Evolutionary conservation across 2,329 filamentous ascomycete species (phyloP), one percentile per base, ranked within the genome.

Genomic region (Tricladium varicosporioides): DNA sequence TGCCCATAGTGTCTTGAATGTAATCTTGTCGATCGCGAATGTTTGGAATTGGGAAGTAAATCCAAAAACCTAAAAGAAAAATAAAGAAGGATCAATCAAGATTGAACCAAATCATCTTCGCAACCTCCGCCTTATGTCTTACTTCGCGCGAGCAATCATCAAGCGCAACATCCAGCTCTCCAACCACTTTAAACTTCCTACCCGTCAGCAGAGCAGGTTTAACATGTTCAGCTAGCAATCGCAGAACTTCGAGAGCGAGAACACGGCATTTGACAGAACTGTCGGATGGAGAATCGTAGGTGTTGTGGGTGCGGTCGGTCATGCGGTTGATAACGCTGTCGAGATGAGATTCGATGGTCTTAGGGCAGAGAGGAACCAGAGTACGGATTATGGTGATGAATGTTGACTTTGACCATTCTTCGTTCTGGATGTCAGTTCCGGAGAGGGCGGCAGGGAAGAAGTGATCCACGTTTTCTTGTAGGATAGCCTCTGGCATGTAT

Each of bases 211-310:
- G 36, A 8, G 48, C 40, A 3, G 57, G 51, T 8, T 57, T 52
- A 3, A 69, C 48, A 47, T 60, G 46, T 16, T 58, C 60, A 4
- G 65, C 57, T 5, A 71, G 36, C 13, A 59, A 19, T n/a, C 50
- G 58, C 4, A 71, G 47, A 13, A 69, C 65, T n/a, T 69, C 63
- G n/a, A 70, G 42, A 10, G 69, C 69, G 16, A 63, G 59, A 1
- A 56, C 55, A 48, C 68, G 61, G 42, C 65, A 65, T 3, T 55
- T 45, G 5, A 63, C 54, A n/a, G 50, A 58, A 9, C 55, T 54
- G 50, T 66, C 66, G 1, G 64, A 66, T 1, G 67, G 67, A n/a
- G 59, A 60, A 27, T 61, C 59, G n/a, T 60, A 59, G 0, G 66
- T 68, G n/a, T 69, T 67, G 8, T 63, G 64, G 9, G 63, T 63